Base-by-base conservation (phyloP, 2,329 filamentous ascomycete species). In the Sclerotinia minor region DNA sequence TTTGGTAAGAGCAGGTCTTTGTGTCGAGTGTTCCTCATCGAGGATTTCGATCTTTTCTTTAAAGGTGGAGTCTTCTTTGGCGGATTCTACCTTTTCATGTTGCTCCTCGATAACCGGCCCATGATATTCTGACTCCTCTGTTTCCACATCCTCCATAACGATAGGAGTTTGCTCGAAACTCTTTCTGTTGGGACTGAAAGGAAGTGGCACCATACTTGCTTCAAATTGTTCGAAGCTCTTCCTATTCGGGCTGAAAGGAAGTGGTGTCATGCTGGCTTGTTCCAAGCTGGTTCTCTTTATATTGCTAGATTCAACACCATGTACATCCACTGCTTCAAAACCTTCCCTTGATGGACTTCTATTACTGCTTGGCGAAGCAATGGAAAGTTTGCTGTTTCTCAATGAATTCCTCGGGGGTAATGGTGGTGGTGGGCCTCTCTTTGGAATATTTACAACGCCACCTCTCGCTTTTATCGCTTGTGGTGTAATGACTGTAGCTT, bases 371-470 rank as follows among this genome's bases (percentile, higher is more conserved):
- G 75, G 69, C 50, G 75, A 73, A 38, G 75, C 68, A 68, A 74
- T 77, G 50, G 65, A 68, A 68, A 65, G 75, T 13, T 65, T 65
- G 53, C 71, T 74, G 11, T 63, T 59, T 70, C 76, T 71, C 13
- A 88, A 88, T 0, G 92, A 90, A 75, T 91, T 96, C 59, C 93
- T 84, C 3, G 87, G 84, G 1, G 94, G 94, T 17, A 97, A 60
- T 26, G 76, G 84, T 11, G 91, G 88, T 1, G 94, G 93, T 0
- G 92, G 87, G 1, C 89, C 79, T 47, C 92, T 86, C 79, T 94
- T 96, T 17, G 91, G 88, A 68, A 97, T 96, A 57, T 87, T 93
- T 38, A 97, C 92, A 63, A 97, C 82, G 63, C 90, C 89, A 32
- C 92, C 92, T 75, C 91, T 90, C 50, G 87, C 89, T 35, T 75